These are phyloP conservation scores for Pleurostoma richardsiae DNA, from an alignment of 2,329 filamentous ascomycete species.

Conservation along the genomic window DNA sequence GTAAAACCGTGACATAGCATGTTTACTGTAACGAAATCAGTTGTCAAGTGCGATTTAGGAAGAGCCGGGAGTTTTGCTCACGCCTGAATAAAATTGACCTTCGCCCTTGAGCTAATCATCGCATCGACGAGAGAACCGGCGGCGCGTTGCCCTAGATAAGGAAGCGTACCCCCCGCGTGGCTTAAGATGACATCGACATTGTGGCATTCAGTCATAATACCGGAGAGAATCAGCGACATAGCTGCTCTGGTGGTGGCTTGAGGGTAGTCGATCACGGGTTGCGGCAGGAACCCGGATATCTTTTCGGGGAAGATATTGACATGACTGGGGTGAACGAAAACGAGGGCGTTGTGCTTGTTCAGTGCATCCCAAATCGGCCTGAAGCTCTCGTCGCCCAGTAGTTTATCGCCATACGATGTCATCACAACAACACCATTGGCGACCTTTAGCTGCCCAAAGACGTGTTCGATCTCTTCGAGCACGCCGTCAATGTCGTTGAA, in stretches of 20 bases:
- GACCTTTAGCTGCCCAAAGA: constrained; percentile 15
- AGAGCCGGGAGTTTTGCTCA: constrained; percentile 5
- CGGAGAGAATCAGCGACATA: constrained; percentile 30
- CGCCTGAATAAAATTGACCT: constrained; percentile 6
- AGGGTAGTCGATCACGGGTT: constrained; percentile 26
- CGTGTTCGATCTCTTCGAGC: constrained; percentile 14
- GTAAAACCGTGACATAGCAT: constrained; percentile 19
- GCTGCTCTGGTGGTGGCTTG: constrained; percentile 37
- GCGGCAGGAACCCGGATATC: constrained; percentile 12
- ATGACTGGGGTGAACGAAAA: constrained; percentile 17
- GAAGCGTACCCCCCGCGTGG: constrained; percentile 37
- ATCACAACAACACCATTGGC: constrained; percentile 15
- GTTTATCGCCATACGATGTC: constrained; percentile 15
- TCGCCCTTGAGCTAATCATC: constrained; percentile 1
- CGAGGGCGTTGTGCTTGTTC: constrained; percentile 14
- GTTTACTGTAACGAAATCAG: too few relatives aligned
- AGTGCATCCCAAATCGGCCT: constrained; percentile 17
- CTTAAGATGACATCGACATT: constrained; percentile 37
- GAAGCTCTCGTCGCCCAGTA: constrained; percentile 15
- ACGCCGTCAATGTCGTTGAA: constrained; percentile 18
- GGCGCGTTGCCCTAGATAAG: constrained; percentile 26
- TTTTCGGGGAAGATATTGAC: constrained; percentile 6
- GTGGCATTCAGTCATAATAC: constrained; percentile 19
- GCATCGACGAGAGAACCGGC: constrained; percentile 7
- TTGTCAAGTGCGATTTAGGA: too few relatives aligned